Evolutionary conservation across 2,329 filamentous ascomycete genomes (phyloP).

Genomic region (Xylaria digitata): DNA sequence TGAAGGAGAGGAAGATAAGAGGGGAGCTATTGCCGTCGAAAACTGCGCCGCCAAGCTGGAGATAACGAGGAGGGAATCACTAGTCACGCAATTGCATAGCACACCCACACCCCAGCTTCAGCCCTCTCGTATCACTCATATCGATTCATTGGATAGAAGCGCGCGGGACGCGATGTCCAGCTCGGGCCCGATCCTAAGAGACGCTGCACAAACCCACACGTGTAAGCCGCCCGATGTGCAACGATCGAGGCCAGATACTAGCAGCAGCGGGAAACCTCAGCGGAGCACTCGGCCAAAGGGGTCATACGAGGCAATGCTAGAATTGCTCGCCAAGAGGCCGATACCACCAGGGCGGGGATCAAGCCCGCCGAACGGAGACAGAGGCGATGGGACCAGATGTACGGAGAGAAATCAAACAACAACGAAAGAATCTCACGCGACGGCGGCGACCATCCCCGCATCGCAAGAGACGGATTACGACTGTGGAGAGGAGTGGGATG

Average conservation of each 20-base stretch:
- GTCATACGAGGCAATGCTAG: slow-evolving; percentile 41
- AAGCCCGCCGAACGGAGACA: neutral
- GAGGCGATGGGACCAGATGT: neutral
- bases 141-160: neutral
- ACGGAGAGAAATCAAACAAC: neutral
- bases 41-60: neutral
- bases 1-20: slow-evolving; percentile 13
- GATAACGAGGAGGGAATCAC: neutral
- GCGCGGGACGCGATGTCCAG: neutral
- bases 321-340: slow-evolving; percentile 32
- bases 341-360: slow-evolving; percentile 15
- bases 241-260: neutral
- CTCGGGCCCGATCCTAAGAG: slow-evolving; percentile 9
- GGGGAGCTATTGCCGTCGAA: neutral
- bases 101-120: neutral
- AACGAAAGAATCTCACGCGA: neutral
- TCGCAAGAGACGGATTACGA: slow-evolving; percentile 48
- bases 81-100: neutral
- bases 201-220: neutral
- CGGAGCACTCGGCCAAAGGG: slow-evolving; percentile 24
- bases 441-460: slow-evolving; percentile 11
- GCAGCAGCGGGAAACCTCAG: neutral
- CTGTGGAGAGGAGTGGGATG: slow-evolving; percentile 41
- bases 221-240: neutral
- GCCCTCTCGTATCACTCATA: neutral